Evolutionary conservation across 192 early-diverging fungal genomes (phyloP), one percentile per base, ranked within the genome.

Genomic region (Pilaira anomala): DNA sequence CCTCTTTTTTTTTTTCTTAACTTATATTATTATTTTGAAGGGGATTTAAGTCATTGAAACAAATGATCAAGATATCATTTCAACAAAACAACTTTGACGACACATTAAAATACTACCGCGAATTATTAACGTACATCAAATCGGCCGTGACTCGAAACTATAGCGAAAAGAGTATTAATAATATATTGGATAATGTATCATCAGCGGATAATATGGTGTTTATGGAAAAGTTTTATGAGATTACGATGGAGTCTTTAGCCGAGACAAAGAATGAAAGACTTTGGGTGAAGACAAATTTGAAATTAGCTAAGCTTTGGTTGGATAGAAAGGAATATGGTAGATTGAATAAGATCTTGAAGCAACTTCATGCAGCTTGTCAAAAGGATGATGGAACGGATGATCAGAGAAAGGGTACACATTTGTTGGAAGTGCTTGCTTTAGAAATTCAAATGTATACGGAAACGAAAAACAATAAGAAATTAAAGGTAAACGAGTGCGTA

Each of bases 371-470:
- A 7, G 87, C 85, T 6, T 92, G 90, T 62, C 86, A 92, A 65
- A 87, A 85, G 48, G 89, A 87, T 60, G 87, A 91, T 65, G 90
- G 88, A 14, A 83, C 87, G 5, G 91, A 92, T 55, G 91, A 91
- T 68, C 88, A 94, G 68, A 87, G 92, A 59, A 93, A 93, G 70
- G 95, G 96, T 39, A 98, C 95, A 21, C 88, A 95, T 46, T 74
- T 97, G 24, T 79, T 97, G 19, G 96, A 98, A 72, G 90, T 95
- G 24, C 90, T 93, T 76, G 92, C 96, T 0, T 76, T 98, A n/a
- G 92, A 94, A 55, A 92, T 98, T 76, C 92, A 93, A 72, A 94
- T 98, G 94, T 89, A 96, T 73, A 91, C 92, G 1, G 92, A 85
- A 45, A 95, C 85, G 7, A 89, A 89, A 65, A 89, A 93, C 52